Conservation (phyloP, 768 basidiomycete species). For the Leccinum rimulosum region DNA sequence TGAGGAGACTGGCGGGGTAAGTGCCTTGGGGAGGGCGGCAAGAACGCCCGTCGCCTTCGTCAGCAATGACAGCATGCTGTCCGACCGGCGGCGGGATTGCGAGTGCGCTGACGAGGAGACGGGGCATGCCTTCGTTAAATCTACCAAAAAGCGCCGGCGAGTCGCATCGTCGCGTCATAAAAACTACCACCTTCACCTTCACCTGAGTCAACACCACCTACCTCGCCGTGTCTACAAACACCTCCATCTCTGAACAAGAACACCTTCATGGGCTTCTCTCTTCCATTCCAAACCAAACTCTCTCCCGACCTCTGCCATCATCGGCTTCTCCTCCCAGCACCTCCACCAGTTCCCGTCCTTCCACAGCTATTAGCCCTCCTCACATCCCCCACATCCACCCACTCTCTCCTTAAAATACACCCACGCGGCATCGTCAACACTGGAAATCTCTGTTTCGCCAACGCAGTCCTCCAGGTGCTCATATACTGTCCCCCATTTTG, state of each 20-base stretch:
- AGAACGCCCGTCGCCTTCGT: too few relatives aligned
- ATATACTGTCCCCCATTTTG: slow-evolving; percentile 89
- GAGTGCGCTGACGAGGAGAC: too few relatives aligned
- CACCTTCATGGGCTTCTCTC: slow-evolving; percentile 68
- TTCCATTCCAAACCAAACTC: slow-evolving; percentile 49
- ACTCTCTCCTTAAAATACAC: slow-evolving; percentile 38
- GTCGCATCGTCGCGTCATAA: too few relatives aligned
- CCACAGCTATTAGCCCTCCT: slow-evolving; percentile 56
- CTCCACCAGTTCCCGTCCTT: slow-evolving; percentile 32
- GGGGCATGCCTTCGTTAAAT: too few relatives aligned
- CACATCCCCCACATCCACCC: slow-evolving; percentile 35
- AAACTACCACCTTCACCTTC: too few relatives aligned
- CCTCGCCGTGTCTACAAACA: slow-evolving; percentile 61
- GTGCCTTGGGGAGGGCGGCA: too few relatives aligned
- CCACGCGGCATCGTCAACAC: slow-evolving; percentile 88
- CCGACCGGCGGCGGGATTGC: too few relatives aligned
- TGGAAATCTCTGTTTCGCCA: slow-evolving; percentile 98
- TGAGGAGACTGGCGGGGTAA: too few relatives aligned
- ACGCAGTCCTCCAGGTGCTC: slow-evolving; percentile 87
- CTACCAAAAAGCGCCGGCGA: too few relatives aligned
- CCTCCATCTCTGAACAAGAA: slow-evolving; percentile 44
- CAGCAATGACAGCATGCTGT: too few relatives aligned
- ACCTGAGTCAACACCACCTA: slow-evolving; percentile 20
- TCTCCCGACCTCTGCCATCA: slow-evolving; percentile 67
- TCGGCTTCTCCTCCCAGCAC: slow-evolving; percentile 73